These are phyloP conservation scores for Trichoderma sp. DNA, from an alignment of 2,329 filamentous ascomycete species.

Conservation along the genomic window DNA sequence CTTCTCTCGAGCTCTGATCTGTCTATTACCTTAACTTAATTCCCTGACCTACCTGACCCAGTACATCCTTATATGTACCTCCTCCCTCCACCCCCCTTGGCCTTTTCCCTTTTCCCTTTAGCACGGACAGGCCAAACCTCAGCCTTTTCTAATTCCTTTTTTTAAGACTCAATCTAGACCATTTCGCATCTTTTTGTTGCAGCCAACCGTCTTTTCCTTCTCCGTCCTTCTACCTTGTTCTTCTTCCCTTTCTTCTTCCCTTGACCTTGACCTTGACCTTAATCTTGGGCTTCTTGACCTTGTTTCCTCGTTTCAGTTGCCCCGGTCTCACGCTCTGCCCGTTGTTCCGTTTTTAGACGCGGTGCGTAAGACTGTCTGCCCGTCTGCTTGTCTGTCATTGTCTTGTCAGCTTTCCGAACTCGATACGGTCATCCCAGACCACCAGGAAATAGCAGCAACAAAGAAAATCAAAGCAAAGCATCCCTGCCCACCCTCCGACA, in stretches of 20 bases:
- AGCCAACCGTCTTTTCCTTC: not conserved
- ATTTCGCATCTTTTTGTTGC: not conserved
- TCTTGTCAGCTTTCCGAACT: not conserved
- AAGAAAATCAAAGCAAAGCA: not conserved
- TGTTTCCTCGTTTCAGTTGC: not conserved
- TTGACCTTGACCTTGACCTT: not conserved
- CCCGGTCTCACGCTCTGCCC: not conserved
- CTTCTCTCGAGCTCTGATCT: not conserved
- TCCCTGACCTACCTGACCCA: not conserved
- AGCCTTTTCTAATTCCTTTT: constrained; percentile 29
- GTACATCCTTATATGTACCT: not conserved
- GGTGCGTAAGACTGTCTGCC: not conserved
- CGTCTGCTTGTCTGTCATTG: not conserved
- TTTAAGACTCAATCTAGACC: constrained; percentile 2
- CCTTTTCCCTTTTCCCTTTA: constrained; percentile 22
- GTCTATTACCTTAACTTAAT: not conserved
- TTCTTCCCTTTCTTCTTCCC: not conserved
- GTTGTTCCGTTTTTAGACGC: not conserved
- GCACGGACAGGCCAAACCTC: not conserved
- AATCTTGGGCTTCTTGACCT: no score
- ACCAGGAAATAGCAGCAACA: not conserved
- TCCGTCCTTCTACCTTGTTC: not conserved
- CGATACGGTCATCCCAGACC: not conserved
- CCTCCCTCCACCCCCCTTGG: constrained; percentile 16
- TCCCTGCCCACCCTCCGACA: not conserved